These are phyloP conservation scores for Citrus inodora DNA, from an alignment of 345 rosid species.

Conservation along the genomic window DNA sequence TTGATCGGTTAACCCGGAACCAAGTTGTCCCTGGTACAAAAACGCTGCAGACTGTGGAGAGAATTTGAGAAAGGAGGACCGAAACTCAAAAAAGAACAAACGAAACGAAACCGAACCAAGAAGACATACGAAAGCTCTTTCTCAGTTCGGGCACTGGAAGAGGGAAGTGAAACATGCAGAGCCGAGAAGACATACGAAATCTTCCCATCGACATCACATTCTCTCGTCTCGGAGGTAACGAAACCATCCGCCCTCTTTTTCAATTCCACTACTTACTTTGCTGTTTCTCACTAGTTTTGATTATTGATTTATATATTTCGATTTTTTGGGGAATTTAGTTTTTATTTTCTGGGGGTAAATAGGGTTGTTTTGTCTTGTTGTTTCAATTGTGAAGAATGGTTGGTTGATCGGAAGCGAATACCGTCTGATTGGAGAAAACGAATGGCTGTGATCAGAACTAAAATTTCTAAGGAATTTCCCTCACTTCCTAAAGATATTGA, in stretches of 20 bases:
- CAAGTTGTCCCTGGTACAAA: no score
- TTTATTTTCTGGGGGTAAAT: neutral
- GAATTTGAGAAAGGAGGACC: no score
- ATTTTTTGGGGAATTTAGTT: neutral
- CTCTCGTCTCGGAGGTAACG: slow-evolving; percentile 87
- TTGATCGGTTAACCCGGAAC: neutral
- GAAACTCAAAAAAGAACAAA: no score
- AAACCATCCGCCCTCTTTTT: neutral
- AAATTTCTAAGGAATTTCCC: slow-evolving; percentile 66
- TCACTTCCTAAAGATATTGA: slow-evolving; percentile 73
- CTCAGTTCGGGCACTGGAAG: no score
- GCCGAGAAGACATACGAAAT: slow-evolving; percentile 66
- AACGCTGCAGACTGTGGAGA: no score
- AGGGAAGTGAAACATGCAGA: slow-evolving; percentile 36
- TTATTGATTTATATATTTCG: neutral
- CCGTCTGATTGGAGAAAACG: slow-evolving; percentile 93
- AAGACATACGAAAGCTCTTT: no score
- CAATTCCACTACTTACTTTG: neutral
- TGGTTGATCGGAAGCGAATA: slow-evolving; percentile 92
- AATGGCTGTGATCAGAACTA: slow-evolving; percentile 62
- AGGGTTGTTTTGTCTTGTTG: neutral
- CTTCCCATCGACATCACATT: slow-evolving; percentile 94
- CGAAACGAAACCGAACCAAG: no score
- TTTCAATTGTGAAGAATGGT: slow-evolving; percentile 61
- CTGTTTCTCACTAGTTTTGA: neutral